Evolutionary conservation across 768 basidiomycete genomes (phyloP).

Genomic region (Termitomyces sp.): DNA sequence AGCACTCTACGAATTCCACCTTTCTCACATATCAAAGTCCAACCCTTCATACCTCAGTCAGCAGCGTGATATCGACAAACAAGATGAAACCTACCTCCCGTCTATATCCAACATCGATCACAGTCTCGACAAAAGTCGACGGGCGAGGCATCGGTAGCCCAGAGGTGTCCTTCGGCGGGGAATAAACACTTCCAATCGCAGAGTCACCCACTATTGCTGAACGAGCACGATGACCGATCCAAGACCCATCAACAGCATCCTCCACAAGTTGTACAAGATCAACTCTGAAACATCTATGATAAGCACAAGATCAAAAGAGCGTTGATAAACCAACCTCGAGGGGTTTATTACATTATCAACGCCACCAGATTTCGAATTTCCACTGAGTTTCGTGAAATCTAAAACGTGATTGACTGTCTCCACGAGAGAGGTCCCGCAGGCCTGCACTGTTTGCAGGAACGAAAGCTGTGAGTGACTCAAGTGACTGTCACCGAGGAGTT

Average conservation of each 20-base stretch:
- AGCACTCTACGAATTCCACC: conserved; percentile 87
- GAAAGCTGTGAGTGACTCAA: conserved; percentile 78
- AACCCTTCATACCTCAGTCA: conserved; percentile 49
- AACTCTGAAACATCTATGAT: conserved; percentile 33
- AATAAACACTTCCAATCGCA: conserved; percentile 90
- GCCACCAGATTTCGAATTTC: conserved; percentile 74
- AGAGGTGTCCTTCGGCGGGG: conserved; percentile 63
- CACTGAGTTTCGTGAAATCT: conserved; percentile 93
- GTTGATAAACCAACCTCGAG: conserved; percentile 44
- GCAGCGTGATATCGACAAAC: background rate
- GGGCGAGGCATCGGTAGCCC: conserved; percentile 36
- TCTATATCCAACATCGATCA: conserved; percentile 79
- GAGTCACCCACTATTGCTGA: conserved; percentile 62
- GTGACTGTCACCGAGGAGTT: conserved; percentile 81
- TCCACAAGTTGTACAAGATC: conserved; percentile 81
- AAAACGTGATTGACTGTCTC: conserved; percentile 97
- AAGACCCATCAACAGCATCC: conserved; percentile 89
- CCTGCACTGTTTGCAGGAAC: conserved; percentile 90
- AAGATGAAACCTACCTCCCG: conserved; percentile 40
- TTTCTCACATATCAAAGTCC: conserved; percentile 84
- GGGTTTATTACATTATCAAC: conserved; percentile 71
- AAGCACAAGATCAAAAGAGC: conserved; percentile 1
- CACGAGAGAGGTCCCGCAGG: conserved; percentile 91
- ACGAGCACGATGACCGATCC: conserved; percentile 88
- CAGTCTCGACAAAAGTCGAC: conserved; percentile 66